phyloP scores from a whole-genome alignment of 352 stramenopile genomes.

The Phytophthora sojae region DNA sequence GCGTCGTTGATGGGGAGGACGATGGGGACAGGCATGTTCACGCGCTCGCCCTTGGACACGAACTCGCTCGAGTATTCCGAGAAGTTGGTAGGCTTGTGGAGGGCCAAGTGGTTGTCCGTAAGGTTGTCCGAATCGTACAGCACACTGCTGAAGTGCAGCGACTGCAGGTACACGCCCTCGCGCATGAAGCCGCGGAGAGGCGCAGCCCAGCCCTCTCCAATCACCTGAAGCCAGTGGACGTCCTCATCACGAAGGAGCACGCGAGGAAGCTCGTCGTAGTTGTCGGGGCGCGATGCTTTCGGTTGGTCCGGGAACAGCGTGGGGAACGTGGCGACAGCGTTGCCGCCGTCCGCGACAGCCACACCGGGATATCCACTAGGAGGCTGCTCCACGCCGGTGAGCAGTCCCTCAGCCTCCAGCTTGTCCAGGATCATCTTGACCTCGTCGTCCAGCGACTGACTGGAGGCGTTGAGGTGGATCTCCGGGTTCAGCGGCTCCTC shows the following conservation, averaged over 20 bases:
- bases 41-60: constrained; percentile 86
- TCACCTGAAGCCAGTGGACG: constrained; percentile 98
- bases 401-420: constrained; percentile 63
- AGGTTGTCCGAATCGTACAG: constrained; percentile 97
- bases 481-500: constrained; percentile 95
- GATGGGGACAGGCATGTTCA: constrained; percentile 98
- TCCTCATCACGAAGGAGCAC: constrained; percentile 97
- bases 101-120: constrained; percentile 81
- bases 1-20: constrained; percentile 95
- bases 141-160: constrained; percentile 97
- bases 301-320: constrained; percentile 67
- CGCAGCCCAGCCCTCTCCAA: constrained; percentile 97
- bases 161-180: constrained; percentile 96
- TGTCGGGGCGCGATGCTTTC: constrained; percentile 17
- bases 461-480: constrained; percentile 95
- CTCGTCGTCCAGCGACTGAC: constrained; percentile 94
- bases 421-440: constrained; percentile 70
- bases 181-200: constrained; percentile 98
- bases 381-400: constrained; percentile 65
- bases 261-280: constrained; percentile 81
- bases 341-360: constrained; percentile 89
- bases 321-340: constrained; percentile 70
- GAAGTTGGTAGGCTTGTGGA: constrained; percentile 93
- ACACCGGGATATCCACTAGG: constrained; percentile 75
- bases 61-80: constrained; percentile 88